Evolutionary conservation across 768 basidiomycete species (phyloP), one percentile per base, ranked within the genome.

Genomic region (Imleria badia): DNA sequence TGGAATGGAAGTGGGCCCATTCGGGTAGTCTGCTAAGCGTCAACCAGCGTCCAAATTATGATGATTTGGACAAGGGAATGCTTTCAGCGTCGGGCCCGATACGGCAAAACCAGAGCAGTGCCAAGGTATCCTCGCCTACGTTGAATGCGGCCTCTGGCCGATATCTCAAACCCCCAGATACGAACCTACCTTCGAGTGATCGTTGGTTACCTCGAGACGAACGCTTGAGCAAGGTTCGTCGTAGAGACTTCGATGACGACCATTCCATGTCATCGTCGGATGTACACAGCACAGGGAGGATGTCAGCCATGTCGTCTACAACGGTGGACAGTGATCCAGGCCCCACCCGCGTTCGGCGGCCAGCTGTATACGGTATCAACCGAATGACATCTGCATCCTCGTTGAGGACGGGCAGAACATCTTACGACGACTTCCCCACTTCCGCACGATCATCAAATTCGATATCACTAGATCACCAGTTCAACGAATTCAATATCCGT

Each of bases 181-280:
- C 65, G 17, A 66, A 68, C 11, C 58, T 66, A 46, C 72, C 66
- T 31, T 58, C 66, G 23, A 72, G 69, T 54, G 81, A 78, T 56
- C 80, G 79, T 76, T 81, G 83, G 70, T 23, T 59, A 45, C 63
- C 69, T 15, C 75, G 78, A 43, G 79, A 81, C 45, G 87, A 89
- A 66, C 80, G 86, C 23, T 70, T 87, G 66, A 73, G 81, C 51
- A 94, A 94, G 76, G 88, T 84, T 57, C 82, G 92, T 59, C 81
- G 89, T 66, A 76, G 89, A 66, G 90, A 93, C 63, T 87, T 81
- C 60, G 93, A 95, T 72, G 93, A 94, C 66, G 92, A 93, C 64
- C 91, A 89, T 66, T 94, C 93, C 30, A 89, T 92, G 82, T 92
- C 91, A 50, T 91, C 89, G 29, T 91, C 89, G 44, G 93, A 94